phyloP scores from a whole-genome alignment of 139 green algal species.

The Picochlorum sp. region DNA sequence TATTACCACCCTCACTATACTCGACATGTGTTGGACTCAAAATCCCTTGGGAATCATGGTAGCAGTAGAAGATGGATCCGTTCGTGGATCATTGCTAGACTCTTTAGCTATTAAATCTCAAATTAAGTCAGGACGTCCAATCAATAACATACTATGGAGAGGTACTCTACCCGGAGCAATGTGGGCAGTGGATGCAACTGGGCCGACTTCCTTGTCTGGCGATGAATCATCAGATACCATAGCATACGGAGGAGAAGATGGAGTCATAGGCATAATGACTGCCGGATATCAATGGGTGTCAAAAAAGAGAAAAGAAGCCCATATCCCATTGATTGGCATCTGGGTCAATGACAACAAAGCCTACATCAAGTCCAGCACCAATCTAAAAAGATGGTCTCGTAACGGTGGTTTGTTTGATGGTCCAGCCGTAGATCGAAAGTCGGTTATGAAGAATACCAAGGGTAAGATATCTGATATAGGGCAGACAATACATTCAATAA shows the following conservation, averaged over 20 bases:
- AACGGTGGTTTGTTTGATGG: conserved; percentile 3
- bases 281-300: neutral
- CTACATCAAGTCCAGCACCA: neutral
- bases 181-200: neutral
- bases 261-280: conserved; percentile 12
- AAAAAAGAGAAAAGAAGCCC: neutral
- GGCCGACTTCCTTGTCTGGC: neutral
- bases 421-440: conserved; percentile 1
- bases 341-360: neutral
- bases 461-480: neutral
- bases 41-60: conserved; percentile 18
- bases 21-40: conserved; percentile 1
- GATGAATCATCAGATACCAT: neutral
- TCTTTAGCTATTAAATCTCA: neutral
- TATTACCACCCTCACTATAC: conserved; percentile 8
- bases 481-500: conserved; percentile 10
- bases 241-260: conserved; percentile 23
- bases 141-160: neutral
- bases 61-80: conserved; percentile 14
- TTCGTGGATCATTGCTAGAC: conserved; percentile 11
- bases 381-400: neutral
- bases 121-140: neutral
- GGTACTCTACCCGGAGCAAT: neutral
- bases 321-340: neutral
- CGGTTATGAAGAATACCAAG: neutral